Base-by-base conservation (phyloP, 2,329 filamentous ascomycete genomes). In the Hypoxylon sp. region DNA sequence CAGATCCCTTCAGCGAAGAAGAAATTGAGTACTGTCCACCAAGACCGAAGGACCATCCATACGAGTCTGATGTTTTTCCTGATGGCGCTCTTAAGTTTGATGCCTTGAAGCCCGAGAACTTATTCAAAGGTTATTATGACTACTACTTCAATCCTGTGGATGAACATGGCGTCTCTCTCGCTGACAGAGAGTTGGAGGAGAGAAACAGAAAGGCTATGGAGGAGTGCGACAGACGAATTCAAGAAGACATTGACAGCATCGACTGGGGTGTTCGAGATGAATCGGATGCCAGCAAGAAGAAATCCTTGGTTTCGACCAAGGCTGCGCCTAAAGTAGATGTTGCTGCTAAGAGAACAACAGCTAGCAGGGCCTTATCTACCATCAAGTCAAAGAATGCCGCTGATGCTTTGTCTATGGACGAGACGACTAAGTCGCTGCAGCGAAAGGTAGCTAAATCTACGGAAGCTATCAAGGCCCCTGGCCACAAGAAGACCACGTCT, bases 1-100 rank as follows among this genome's bases (percentile, higher is more conserved):
- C 77, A 29, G 84, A 83, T 55, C 76, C 78, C 2, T 74, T 82
- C 13, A 82, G 86, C 26, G 89, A 92, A 48, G 89, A 90, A 26
- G 94, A 98, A 60, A 89, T 95, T 67, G 96, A 98, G 83, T 97
- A 97, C 79, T 94, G 94, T 78, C 94, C 95, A 5, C 93, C 94
- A 0, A 90, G 85, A 67, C 87, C 90, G 1, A 86, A 86, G 72
- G 85, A 89, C n/a, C 81, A 89, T 10, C 87, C 88, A 0, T 92
- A 93, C 75, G 85, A 91, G 73, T 92, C 91, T 19, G 91, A 93
- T 59, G 85, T 92, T 64, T 88, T 92, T 68, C 89, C 90, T 3
- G 81, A 84, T 50, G 84, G 83, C 1, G 84, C 82, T 50, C 79
- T 90, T 39, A 89, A 84, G 0, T 87, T 90, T 54, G 83, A 88